These are phyloP conservation scores for Salicornia ramosissima DNA, from an alignment of 148 eudicot species.

Conservation along the genomic window DNA sequence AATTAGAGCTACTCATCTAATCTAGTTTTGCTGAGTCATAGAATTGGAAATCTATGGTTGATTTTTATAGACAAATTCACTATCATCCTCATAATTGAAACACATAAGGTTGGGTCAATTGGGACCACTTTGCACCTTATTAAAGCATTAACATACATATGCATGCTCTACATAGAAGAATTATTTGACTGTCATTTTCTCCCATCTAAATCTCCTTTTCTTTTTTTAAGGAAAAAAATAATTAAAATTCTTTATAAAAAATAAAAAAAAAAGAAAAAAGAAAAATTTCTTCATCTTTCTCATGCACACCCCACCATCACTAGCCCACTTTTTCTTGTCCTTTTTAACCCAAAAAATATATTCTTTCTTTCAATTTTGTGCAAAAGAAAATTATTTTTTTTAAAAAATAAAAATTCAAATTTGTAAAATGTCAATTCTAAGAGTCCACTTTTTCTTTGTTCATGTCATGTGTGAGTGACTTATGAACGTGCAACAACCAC, in stretches of 20 bases:
- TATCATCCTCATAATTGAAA: not conserved
- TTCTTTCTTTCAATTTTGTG: not conserved
- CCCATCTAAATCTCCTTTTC: constrained; percentile 3
- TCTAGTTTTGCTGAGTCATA: not conserved
- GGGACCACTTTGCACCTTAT: constrained; percentile 17
- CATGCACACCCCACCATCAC: constrained; percentile 10
- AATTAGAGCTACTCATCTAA: no score
- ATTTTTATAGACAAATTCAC: not conserved
- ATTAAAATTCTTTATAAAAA: not conserved
- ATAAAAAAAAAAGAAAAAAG: not conserved
- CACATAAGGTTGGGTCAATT: constrained; percentile 4
- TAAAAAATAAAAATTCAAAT: constrained; percentile 1
- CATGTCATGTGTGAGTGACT: constrained; percentile 12
- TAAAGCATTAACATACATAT: constrained; percentile 6
- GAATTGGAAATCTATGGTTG: not conserved
- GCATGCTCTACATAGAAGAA: constrained; percentile 29
- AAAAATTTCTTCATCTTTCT: not conserved
- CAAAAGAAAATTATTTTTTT: no score
- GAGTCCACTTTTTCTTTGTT: constrained; percentile 1
- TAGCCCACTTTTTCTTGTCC: constrained; percentile 21
- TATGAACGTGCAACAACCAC: constrained; percentile 42
- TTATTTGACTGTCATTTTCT: constrained; percentile 38
- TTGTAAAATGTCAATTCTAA: constrained; percentile 18
- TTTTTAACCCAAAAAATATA: not conserved
- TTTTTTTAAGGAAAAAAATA: not conserved